Percentiles rank a stretch among this genome's conserved stretches.
These are phyloP conservation scores for Citrus maxima DNA, from an alignment of 345 rosid species.

Conservation along the genomic window DNA sequence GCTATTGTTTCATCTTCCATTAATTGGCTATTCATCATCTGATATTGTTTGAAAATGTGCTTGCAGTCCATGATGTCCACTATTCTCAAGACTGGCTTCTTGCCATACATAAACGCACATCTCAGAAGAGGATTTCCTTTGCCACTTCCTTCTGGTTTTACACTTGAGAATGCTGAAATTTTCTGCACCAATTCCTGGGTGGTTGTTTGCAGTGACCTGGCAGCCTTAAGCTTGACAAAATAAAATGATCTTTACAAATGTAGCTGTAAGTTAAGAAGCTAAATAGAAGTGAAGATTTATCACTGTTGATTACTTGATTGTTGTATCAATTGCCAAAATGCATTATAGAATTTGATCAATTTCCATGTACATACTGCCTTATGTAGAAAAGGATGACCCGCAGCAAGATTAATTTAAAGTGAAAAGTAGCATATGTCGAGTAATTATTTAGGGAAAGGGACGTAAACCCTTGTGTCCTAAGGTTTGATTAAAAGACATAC, in stretches of 20 bases:
- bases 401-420: too few species aligned
- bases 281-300: background rate
- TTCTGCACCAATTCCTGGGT: constrained; percentile 30
- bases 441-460: too few species aligned
- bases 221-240: background rate
- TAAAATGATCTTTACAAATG: background rate
- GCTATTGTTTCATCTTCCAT: background rate
- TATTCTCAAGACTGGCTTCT: constrained; percentile 40
- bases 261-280: background rate
- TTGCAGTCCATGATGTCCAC: constrained; percentile 41
- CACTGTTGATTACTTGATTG: background rate
- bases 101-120: constrained; percentile 56
- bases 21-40: background rate
- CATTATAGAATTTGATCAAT: background rate
- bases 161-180: constrained; percentile 41
- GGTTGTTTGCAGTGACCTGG: constrained; percentile 44
- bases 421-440: too few species aligned
- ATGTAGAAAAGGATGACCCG: too few species aligned
- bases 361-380: background rate
- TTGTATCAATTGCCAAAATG: background rate
- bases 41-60: background rate
- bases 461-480: too few species aligned
- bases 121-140: constrained; percentile 55
- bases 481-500: too few species aligned
- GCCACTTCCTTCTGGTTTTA: constrained; percentile 48